Evolutionary conservation across 306 rosid genomes (phyloP).

Genomic region (Quercus parvula): DNA sequence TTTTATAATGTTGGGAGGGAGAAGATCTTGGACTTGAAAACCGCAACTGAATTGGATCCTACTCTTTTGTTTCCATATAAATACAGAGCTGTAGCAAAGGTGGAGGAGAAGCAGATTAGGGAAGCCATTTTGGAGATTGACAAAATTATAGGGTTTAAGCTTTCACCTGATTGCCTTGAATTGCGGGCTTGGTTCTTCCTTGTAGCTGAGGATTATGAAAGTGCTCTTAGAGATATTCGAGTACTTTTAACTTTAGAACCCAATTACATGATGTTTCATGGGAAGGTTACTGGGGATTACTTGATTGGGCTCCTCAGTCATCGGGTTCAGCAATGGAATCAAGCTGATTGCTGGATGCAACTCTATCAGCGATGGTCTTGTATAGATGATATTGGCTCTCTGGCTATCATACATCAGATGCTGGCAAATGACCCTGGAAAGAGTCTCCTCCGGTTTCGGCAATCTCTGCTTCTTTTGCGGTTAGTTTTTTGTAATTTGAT

Average conservation of each 20-base stretch:
- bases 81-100: slow-evolving; percentile 54
- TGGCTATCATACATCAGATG: slow-evolving; percentile 82
- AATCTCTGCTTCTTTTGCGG: slow-evolving; percentile 80
- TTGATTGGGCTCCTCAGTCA: slow-evolving; percentile 47
- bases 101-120: slow-evolving; percentile 61
- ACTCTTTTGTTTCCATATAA: slow-evolving; percentile 66
- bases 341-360: slow-evolving; percentile 88
- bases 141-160: slow-evolving; percentile 61
- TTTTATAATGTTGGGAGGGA: slow-evolving; percentile 69
- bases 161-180: slow-evolving; percentile 67
- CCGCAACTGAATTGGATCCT: slow-evolving; percentile 76
- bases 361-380: slow-evolving; percentile 74
- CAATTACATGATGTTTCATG: slow-evolving; percentile 45
- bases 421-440: slow-evolving; percentile 60
- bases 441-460: slow-evolving; percentile 66
- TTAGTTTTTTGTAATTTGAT: slow-evolving; percentile 18
- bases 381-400: slow-evolving; percentile 80
- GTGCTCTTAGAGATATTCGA: slow-evolving; percentile 63
- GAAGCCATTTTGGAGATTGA: slow-evolving; percentile 66
- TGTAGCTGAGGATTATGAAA: slow-evolving; percentile 52
- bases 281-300: slow-evolving; percentile 50
- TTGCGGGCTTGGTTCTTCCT: slow-evolving; percentile 70
- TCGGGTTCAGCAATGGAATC: slow-evolving; percentile 42
- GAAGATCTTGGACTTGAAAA: slow-evolving; percentile 59
- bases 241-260: slow-evolving; percentile 75